These are phyloP conservation scores for Lepidium africanum DNA, from an alignment of 345 rosid species.

Conservation along the genomic window DNA sequence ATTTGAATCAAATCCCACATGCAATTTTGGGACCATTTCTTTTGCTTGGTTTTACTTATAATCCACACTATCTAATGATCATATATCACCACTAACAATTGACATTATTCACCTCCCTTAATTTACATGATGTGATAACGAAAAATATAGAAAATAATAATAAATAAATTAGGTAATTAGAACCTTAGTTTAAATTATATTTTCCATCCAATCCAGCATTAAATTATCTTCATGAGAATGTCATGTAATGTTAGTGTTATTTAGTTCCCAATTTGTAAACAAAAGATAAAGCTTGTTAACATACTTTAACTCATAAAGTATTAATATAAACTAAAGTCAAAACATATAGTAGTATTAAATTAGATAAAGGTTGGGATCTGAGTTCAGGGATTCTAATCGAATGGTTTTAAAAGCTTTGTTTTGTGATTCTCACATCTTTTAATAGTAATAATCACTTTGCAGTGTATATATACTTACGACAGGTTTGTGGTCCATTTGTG, in stretches of 20 bases:
- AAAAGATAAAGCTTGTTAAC: not conserved
- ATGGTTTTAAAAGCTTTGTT: conserved; percentile 18
- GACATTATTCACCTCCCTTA: not conserved
- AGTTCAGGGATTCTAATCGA: conserved; percentile 16
- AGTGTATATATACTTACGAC: conserved; percentile 26
- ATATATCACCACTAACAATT: not conserved
- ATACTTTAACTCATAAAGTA: conserved; percentile 2
- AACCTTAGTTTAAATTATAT: too few species aligned
- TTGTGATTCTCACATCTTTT: conserved; percentile 28
- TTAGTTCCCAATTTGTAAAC: not conserved
- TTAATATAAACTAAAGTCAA: conserved; percentile 10
- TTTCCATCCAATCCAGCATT: too few species aligned
- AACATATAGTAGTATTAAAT: conserved; percentile 3
- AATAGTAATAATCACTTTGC: conserved; percentile 15
- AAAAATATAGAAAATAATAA: not conserved
- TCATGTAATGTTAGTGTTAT: not conserved
- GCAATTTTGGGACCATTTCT: conserved; percentile 27
- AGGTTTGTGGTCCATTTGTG: conserved; percentile 21
- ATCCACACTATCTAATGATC: conserved; percentile 18
- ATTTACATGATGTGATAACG: not conserved
- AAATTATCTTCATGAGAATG: too few species aligned
- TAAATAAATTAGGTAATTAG: not conserved
- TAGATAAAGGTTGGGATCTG: conserved; percentile 16
- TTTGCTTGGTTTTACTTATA: not conserved
- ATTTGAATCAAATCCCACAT: conserved; percentile 26